Conservation (phyloP, 2,329 filamentous ascomycete genomes). For the Stenocarpella maydis region DNA sequence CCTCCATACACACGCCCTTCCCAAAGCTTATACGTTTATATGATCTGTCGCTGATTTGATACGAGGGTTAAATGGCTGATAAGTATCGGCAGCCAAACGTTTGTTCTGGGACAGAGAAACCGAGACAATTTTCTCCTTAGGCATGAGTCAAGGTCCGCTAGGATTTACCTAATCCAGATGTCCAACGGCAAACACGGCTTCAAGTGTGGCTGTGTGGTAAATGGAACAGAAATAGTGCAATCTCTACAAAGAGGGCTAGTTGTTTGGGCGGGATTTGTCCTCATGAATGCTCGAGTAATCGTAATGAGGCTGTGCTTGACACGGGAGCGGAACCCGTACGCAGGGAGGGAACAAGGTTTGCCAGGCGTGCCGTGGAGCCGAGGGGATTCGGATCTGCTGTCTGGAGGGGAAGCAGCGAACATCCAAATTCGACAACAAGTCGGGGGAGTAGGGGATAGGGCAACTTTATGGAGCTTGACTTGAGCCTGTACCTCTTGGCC, state of each 20-base stretch:
- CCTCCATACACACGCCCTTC: background rate
- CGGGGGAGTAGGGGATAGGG: background rate
- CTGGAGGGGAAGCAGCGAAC: background rate
- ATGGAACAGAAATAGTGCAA: background rate
- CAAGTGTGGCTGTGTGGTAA: slow-evolving; percentile 1
- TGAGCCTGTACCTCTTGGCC: background rate
- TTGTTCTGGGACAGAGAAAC: background rate
- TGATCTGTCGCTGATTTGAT: background rate
- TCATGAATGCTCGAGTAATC: background rate
- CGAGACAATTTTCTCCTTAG: background rate
- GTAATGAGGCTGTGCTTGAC: slow-evolving; percentile 3
- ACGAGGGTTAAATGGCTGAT: no score
- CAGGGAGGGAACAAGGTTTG: background rate
- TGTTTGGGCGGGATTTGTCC: background rate
- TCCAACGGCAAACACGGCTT: background rate
- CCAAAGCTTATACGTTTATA: background rate
- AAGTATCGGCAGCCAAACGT: background rate
- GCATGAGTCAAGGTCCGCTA: background rate
- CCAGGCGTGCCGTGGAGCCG: slow-evolving; percentile 9
- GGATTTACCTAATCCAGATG: background rate
- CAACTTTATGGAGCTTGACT: background rate
- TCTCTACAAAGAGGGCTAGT: slow-evolving; percentile 5
- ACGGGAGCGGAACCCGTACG: background rate
- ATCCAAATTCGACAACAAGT: slow-evolving; percentile 9
- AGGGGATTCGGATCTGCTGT: slow-evolving; percentile 6